Evolutionary conservation across 2,329 filamentous ascomycete genomes (phyloP).

Genomic region (Hypoxylon sp.): DNA sequence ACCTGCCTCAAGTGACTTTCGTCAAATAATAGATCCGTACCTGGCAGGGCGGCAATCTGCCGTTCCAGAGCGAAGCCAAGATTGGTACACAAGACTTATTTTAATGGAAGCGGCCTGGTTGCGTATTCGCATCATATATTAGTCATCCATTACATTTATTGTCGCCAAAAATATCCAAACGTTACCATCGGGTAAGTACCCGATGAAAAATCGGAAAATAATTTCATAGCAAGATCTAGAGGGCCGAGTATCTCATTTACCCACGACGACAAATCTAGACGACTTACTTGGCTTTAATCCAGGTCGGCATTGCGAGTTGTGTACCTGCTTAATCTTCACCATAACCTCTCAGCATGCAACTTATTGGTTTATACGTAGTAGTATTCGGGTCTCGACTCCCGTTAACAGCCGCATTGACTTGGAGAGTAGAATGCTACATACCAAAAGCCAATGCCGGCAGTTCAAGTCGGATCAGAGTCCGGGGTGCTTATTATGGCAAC

Average conservation of each 20-base stretch:
- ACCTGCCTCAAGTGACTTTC: conserved; percentile 6
- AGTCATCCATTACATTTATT: conserved; percentile 19
- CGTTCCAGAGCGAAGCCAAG: conserved; percentile 28
- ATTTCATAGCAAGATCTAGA: conserved; percentile 4
- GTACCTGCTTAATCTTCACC: conserved; percentile 12
- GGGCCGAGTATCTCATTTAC: neutral
- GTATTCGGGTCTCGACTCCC: conserved; percentile 34
- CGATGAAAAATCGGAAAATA: conserved; percentile 12
- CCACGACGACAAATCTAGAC: neutral
- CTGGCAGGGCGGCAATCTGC: conserved; percentile 38
- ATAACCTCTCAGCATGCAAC: conserved; percentile 14
- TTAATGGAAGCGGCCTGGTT: conserved; percentile 18
- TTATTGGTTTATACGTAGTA: conserved; percentile 19
- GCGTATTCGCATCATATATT: conserved; percentile 22
- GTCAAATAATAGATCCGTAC: conserved; percentile 24
- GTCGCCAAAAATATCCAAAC: conserved; percentile 6
- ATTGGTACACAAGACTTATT: conserved; percentile 26
- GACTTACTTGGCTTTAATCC: conserved; percentile 4
- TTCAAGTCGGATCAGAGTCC: neutral
- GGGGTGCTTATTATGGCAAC: conserved; percentile 13
- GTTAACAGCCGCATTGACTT: conserved; percentile 38
- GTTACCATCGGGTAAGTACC: conserved; percentile 16
- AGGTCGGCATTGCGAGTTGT: conserved; percentile 8
- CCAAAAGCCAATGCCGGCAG: conserved; percentile 11
- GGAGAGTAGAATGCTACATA: conserved; percentile 17